Percentiles rank a stretch among this genome's conserved stretches.
These are phyloP conservation scores for Fraxinus sp. DNA, from an alignment of 305 asterid species.

Conservation along the genomic window DNA sequence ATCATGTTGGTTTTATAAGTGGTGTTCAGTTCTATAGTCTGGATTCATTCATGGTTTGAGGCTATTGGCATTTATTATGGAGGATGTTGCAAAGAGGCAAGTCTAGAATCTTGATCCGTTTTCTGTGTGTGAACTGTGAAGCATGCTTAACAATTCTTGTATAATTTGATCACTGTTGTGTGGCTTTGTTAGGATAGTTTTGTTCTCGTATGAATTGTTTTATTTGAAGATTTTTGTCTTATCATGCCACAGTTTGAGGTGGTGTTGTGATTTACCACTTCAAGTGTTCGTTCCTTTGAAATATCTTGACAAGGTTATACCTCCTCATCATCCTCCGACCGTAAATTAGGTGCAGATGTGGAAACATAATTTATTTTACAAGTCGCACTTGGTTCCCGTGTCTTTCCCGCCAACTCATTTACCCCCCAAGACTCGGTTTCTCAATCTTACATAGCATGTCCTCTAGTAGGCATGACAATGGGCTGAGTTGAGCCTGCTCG, in stretches of 20 bases:
- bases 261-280: not conserved
- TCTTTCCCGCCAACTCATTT: not conserved
- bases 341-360: not conserved
- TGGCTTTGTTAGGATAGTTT: not conserved
- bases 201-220: not conserved
- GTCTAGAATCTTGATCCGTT: not conserved
- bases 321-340: not conserved
- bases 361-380: not conserved
- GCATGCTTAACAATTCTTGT: not conserved
- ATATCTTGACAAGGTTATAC: not conserved
- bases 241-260: not conserved
- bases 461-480: too few relatives aligned
- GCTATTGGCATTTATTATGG: not conserved
- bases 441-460: too few relatives aligned
- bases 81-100: not conserved
- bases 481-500: too few relatives aligned
- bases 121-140: not conserved
- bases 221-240: not conserved
- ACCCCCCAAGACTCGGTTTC: too few relatives aligned
- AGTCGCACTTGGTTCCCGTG: not conserved
- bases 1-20: not conserved
- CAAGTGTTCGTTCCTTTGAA: not conserved
- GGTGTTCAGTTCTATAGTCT: not conserved
- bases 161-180: not conserved
- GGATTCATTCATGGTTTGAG: not conserved